phyloP scores from a whole-genome alignment of 2,329 filamentous ascomycete genomes.

The Fusarium cicatricum region DNA sequence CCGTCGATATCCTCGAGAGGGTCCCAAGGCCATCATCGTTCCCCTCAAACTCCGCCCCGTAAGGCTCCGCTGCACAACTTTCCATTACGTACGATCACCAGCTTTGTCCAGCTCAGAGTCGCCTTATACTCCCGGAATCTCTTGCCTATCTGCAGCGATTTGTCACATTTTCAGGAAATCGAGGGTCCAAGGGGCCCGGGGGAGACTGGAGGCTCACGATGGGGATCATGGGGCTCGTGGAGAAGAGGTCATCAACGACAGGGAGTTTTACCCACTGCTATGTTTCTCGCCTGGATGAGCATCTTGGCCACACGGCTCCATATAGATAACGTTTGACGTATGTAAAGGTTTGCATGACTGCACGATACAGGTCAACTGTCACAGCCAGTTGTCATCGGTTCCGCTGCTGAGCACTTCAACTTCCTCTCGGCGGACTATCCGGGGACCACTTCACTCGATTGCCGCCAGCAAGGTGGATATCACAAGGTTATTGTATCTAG shows the following conservation, averaged over 20 bases:
- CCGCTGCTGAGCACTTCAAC: not conserved
- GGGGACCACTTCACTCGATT: not conserved
- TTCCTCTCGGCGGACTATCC: not conserved
- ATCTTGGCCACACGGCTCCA: not conserved
- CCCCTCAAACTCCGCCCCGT: slow-evolving; percentile 9
- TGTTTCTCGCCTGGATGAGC: not conserved
- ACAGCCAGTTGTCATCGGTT: slow-evolving; percentile 1
- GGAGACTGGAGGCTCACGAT: not conserved
- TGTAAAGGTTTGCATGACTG: slow-evolving; percentile 3
- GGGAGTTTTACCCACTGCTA: slow-evolving; percentile 4
- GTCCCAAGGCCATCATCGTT: not conserved
- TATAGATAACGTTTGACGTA: slow-evolving; percentile 4
- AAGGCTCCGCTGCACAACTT: slow-evolving; percentile 13
- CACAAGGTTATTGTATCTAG: not conserved
- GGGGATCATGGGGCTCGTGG: not conserved
- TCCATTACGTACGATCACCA: slow-evolving; percentile 21
- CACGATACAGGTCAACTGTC: not conserved
- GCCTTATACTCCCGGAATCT: not conserved
- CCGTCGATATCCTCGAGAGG: slow-evolving; percentile 26
- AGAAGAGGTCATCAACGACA: not conserved
- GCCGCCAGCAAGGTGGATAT: not conserved
- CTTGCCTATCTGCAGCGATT: not conserved
- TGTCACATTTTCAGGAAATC: not conserved
- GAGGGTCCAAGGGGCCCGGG: not conserved
- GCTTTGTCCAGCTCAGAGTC: slow-evolving; percentile 4